phyloP scores from a whole-genome alignment of 2,329 filamentous ascomycete species.

The Aspergillus jensenii region DNA sequence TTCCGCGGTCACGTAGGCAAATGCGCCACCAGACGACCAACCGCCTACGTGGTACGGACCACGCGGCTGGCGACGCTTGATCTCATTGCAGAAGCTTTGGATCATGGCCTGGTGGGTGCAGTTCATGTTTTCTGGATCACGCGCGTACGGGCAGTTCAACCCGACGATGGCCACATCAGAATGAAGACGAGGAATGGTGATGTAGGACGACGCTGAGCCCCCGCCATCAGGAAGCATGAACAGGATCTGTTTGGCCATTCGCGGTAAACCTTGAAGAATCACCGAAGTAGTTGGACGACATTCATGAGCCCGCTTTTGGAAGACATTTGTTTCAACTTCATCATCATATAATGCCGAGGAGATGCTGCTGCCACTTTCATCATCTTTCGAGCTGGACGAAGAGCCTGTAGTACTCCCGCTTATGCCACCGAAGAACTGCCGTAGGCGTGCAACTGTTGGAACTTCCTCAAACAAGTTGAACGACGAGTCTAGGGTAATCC shows the following conservation, averaged over 20 bases:
- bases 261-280: neutral
- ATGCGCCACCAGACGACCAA: slow-evolving; percentile 69
- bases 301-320: neutral
- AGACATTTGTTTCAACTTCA: neutral
- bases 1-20: slow-evolving; percentile 62
- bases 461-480: neutral
- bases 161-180: neutral
- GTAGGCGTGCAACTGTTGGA: neutral
- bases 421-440: neutral
- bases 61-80: slow-evolving; percentile 38
- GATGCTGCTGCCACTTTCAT: neutral
- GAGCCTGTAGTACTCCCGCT: neutral
- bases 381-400: neutral
- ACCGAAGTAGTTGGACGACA: slow-evolving; percentile 2
- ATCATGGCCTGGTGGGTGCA: neutral
- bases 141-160: neutral
- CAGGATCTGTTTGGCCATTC: neutral
- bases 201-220: neutral
- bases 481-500: neutral
- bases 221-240: slow-evolving; percentile 6
- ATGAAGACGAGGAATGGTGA: neutral
- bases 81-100: slow-evolving; percentile 30
- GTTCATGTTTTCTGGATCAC: neutral
- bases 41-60: slow-evolving; percentile 62
- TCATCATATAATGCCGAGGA: neutral